Base-by-base conservation (phyloP, 768 basidiomycete genomes). In the Gautieria morchelliformis region DNA sequence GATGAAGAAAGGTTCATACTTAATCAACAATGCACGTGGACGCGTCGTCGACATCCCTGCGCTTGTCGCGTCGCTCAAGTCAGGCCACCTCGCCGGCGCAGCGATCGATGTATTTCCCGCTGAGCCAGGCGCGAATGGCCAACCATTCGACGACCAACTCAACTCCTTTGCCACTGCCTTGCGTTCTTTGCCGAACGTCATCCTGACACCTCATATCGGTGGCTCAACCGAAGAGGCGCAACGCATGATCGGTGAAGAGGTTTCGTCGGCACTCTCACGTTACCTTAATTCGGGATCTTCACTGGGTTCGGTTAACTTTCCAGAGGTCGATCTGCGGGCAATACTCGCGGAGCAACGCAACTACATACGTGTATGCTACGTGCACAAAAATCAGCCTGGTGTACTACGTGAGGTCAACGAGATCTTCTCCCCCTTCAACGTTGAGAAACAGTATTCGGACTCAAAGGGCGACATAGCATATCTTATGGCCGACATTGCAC, bases 201-300 rank as follows among this genome's bases (percentile, higher is more conserved):
- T 98, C 66, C 85, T 98, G 65, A 98, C 96, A 0, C 96, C 96
- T 20, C 96, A 99, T 68, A 98, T 99, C 65, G 96, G 96, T 58
- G 96, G 96, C 41, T 98, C 95, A 32, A 99, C 96, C 17, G 96
- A 99, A 70, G 96, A 99, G 70, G 96, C 96, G 5, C 96, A 99
- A 71, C 80, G 84, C 54, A 91, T 94, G 83, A 98, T 99, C 59
- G 96, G 96, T 14, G 85, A 91, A 58, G 96, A 99, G 70, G 96
- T 99, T 49, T 82, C 91, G 5, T 78, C 80, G 35, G 84, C 93
- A 3, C 74, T 99, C 44, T 76, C 80, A 22, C 86, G 93, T 55
- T 99, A 97, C 72, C 83, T 98, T 69, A 87, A 85, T 71, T 92
- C 85, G 67, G 96, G 96, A 52, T 85, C 93, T 24, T 89, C 91